Conservation (phyloP, 2,329 filamentous ascomycete genomes). For the Fusarium mundagurra region DNA sequence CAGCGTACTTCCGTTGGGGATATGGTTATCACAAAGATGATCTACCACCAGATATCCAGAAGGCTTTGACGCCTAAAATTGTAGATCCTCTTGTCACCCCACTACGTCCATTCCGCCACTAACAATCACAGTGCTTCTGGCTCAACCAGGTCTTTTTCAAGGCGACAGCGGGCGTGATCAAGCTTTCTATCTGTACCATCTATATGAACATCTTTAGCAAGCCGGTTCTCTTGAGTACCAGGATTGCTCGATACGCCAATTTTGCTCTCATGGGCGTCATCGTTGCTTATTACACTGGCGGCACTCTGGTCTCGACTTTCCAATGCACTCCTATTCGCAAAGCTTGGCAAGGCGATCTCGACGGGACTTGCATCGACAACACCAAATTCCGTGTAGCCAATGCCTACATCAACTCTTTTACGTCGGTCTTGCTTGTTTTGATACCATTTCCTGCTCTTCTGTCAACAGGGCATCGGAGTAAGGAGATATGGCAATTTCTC, state of each 20-base stretch:
- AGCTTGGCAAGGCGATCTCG: background rate
- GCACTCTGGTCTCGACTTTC: background rate
- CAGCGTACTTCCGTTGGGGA: conserved; percentile 3
- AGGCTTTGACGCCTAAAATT: background rate
- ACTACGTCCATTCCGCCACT: background rate
- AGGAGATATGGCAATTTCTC: conserved; percentile 4
- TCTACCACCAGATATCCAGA: background rate
- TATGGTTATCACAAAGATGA: conserved; percentile 9
- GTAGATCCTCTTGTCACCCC: background rate
- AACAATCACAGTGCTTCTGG: background rate
- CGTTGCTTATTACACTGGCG: background rate
- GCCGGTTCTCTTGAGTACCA: background rate
- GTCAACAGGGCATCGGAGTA: background rate
- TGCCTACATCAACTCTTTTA: background rate
- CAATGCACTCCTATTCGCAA: background rate
- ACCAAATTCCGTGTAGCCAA: background rate
- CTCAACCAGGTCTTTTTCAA: conserved; percentile 8
- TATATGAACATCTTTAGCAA: conserved; percentile 3
- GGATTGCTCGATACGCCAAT: background rate
- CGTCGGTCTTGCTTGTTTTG: background rate
- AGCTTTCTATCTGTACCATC: background rate
- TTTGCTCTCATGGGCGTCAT: background rate
- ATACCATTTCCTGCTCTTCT: background rate
- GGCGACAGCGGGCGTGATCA: background rate
- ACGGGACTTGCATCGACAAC: background rate